These are phyloP conservation scores for Barbatosphaeria neglecta DNA, from an alignment of 495 filamentous ascomycete genomes.

Conservation along the genomic window DNA sequence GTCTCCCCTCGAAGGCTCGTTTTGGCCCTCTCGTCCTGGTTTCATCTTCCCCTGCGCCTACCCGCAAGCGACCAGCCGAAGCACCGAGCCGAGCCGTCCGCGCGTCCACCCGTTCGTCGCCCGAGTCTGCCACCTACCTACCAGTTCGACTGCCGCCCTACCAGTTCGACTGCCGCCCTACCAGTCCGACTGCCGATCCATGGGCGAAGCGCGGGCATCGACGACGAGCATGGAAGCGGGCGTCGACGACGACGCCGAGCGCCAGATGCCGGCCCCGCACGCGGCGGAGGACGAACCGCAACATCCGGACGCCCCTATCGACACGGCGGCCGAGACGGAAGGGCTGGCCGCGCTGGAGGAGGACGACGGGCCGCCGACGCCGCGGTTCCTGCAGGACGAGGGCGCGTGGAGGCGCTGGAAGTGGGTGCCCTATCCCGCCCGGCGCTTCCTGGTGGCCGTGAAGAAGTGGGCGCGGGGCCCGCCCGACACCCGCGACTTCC, in stretches of 20 bases:
- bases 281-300: slow-evolving; percentile 6
- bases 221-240: not conserved
- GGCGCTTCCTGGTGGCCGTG: slow-evolving; percentile 26
- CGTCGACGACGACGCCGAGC: slow-evolving; percentile 5
- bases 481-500: slow-evolving; percentile 46
- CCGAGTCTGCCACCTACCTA: no score
- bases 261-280: slow-evolving; percentile 5
- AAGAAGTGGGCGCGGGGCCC: slow-evolving; percentile 64
- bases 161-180: not conserved
- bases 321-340: not conserved
- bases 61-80: no score
- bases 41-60: no score
- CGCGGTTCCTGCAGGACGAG: slow-evolving; percentile 28
- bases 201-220: not conserved
- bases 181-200: not conserved
- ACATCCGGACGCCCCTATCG: slow-evolving; percentile 23
- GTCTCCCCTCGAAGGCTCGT: no score
- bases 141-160: no score
- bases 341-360: slow-evolving; percentile 14
- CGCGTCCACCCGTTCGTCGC: no score
- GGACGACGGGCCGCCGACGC: slow-evolving; percentile 17
- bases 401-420: slow-evolving; percentile 22
- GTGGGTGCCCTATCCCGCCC: slow-evolving; percentile 39
- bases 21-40: no score
- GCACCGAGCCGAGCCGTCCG: no score